Percentiles rank a stretch among this genome's conserved stretches.
These are phyloP conservation scores for Vinca minor DNA, from an alignment of 257 asterid genomes.

Conservation along the genomic window DNA sequence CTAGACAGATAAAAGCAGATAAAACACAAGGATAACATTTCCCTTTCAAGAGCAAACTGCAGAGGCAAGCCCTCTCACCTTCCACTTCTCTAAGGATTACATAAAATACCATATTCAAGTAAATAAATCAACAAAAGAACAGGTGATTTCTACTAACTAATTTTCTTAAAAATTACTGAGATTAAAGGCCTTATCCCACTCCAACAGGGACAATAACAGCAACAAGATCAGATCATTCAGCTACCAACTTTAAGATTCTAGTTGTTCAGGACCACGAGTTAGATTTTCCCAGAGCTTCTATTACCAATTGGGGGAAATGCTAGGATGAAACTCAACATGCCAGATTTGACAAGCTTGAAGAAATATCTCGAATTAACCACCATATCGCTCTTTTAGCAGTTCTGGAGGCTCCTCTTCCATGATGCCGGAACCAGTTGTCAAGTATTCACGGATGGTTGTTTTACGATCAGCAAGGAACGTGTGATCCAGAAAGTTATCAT, in stretches of 20 bases:
- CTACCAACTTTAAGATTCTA: not conserved
- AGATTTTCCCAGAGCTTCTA: not conserved
- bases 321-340: not conserved
- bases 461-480: constrained; percentile 82
- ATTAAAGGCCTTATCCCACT: not conserved
- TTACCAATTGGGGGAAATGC: not conserved
- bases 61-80: not conserved
- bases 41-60: not conserved
- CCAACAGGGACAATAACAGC: not conserved
- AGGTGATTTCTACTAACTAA: not conserved
- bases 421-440: constrained; percentile 62
- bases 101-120: not conserved
- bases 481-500: constrained; percentile 74
- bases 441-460: constrained; percentile 72
- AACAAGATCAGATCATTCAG: not conserved
- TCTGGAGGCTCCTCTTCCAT: constrained; percentile 93
- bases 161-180: not conserved
- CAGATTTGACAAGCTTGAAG: not conserved
- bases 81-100: not conserved
- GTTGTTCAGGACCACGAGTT: not conserved
- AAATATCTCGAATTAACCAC: constrained; percentile 39
- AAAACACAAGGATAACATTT: not conserved
- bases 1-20: not conserved
- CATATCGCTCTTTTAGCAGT: constrained; percentile 57
- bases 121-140: not conserved